Conservation (phyloP, 2,329 filamentous ascomycete species). For the Exophiala bonariae region DNA sequence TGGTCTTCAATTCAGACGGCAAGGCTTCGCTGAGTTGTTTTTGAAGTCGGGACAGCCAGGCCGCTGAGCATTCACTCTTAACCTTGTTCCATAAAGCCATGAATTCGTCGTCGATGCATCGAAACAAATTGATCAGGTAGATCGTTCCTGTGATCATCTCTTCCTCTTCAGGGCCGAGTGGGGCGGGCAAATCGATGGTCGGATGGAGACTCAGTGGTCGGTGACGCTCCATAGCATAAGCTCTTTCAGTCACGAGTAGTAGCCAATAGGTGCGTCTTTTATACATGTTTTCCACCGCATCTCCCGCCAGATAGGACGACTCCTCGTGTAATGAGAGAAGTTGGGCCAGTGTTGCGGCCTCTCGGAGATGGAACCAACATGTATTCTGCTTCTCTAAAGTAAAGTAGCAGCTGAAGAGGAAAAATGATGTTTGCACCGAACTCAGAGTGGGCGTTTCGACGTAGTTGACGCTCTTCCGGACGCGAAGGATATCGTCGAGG, state of each 20-base stretch:
- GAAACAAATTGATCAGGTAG: conserved; percentile 63
- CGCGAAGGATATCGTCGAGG: conserved; percentile 61
- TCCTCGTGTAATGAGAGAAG: conserved; percentile 46
- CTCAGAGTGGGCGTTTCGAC: conserved; percentile 42
- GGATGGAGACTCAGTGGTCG: conserved; percentile 67
- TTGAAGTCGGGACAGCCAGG: conserved; percentile 60
- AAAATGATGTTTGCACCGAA: conserved; percentile 68
- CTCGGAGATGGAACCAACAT: conserved; percentile 77
- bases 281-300: conserved; percentile 61
- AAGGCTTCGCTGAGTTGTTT: conserved; percentile 47
- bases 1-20: conserved; percentile 22
- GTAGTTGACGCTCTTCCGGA: conserved; percentile 41
- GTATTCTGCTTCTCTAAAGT: conserved; percentile 71
- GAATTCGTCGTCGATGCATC: conserved; percentile 65
- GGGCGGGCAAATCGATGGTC: conserved; percentile 60
- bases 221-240: conserved; percentile 67
- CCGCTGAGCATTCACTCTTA: conserved; percentile 55
- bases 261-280: conserved; percentile 72
- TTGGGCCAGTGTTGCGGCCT: conserved; percentile 67
- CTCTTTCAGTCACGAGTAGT: conserved; percentile 68
- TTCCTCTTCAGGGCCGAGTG: conserved; percentile 59
- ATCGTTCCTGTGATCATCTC: conserved; percentile 58
- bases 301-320: conserved; percentile 56
- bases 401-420: conserved; percentile 72
- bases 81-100: conserved; percentile 68